Evolutionary conservation across 371 early-diverging fungal genomes (phyloP).

Genomic region (Smittium mucronatum): DNA sequence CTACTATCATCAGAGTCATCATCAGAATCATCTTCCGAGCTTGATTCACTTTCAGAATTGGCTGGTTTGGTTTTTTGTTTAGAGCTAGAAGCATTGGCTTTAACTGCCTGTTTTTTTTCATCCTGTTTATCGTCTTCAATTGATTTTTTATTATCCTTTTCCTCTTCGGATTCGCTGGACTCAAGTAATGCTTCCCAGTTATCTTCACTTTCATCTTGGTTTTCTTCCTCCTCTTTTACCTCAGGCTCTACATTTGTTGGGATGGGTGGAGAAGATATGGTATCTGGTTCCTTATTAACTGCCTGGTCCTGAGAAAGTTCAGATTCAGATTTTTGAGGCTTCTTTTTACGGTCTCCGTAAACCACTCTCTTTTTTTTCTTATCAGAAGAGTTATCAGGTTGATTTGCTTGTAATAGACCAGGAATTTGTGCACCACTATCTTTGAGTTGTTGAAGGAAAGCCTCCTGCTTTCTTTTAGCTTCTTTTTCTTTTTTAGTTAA

Average conservation of each 20-base stretch:
- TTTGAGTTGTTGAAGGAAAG: conserved; percentile 64
- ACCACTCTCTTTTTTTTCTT: conserved; percentile 34
- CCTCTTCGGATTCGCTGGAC: conserved; percentile 29
- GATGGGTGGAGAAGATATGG: conserved; percentile 19
- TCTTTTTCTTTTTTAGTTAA: conserved; percentile 88
- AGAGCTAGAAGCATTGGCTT: background rate
- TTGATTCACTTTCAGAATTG: conserved; percentile 16
- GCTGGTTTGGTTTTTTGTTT: background rate
- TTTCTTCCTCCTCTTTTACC: conserved; percentile 21
- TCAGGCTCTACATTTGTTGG: conserved; percentile 26
- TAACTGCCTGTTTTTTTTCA: too few species aligned
- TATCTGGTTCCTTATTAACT: conserved; percentile 45
- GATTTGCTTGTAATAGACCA: conserved; percentile 39
- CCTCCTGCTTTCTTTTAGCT: conserved; percentile 56
- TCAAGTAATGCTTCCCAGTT: conserved; percentile 49
- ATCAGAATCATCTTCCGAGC: conserved; percentile 26
- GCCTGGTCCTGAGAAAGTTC: conserved; percentile 39
- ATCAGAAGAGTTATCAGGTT: conserved; percentile 28
- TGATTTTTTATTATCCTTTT: conserved; percentile 39
- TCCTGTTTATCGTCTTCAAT: conserved; percentile 41
- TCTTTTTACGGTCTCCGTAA: conserved; percentile 35
- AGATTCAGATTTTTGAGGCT: conserved; percentile 28
- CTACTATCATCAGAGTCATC: conserved; percentile 25
- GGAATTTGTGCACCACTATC: conserved; percentile 64
- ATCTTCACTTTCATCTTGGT: conserved; percentile 40